Percentiles rank a stretch among this genome's conserved stretches.
These are phyloP conservation scores for Auricularia heimuer DNA, from an alignment of 768 basidiomycete species.

Conservation along the genomic window DNA sequence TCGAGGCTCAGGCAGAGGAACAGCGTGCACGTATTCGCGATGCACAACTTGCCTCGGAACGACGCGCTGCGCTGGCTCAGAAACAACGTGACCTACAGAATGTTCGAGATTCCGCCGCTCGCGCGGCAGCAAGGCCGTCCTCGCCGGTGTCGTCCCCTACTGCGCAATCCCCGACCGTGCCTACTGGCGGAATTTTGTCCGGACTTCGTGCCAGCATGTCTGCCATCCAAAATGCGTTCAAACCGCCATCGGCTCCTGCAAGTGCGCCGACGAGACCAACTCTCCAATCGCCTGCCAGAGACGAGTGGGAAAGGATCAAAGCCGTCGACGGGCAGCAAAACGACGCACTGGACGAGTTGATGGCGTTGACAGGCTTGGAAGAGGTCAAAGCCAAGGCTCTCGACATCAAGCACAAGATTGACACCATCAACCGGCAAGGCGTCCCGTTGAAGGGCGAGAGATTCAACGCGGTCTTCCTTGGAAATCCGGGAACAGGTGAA, in stretches of 20 bases:
- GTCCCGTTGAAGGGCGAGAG: constrained; percentile 43
- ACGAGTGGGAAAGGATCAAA: constrained; percentile 53
- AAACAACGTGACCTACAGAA: constrained; percentile 38
- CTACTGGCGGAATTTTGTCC: neutral
- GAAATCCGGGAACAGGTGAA: constrained; percentile 68
- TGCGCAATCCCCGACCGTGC: neutral
- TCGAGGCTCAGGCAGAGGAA: constrained; percentile 32
- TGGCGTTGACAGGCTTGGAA: constrained; percentile 63
- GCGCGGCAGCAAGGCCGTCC: neutral
- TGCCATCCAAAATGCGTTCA: no score
- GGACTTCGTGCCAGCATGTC: neutral
- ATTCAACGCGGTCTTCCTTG: constrained; percentile 52
- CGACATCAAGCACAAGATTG: constrained; percentile 46
- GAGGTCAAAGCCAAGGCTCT: constrained; percentile 52
- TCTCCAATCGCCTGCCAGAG: constrained; percentile 10
- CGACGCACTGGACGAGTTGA: constrained; percentile 49
- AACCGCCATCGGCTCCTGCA: no score
- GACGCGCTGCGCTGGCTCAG: constrained; percentile 27
- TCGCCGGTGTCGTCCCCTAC: neutral
- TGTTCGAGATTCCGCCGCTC: neutral
- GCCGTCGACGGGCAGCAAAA: constrained; percentile 34
- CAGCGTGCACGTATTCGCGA: constrained; percentile 35
- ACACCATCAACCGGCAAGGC: constrained; percentile 36
- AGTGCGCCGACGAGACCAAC: constrained; percentile 17
- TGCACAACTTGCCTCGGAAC: constrained; percentile 25